Percentiles rank a stretch among this genome's conserved stretches.
phyloP scores from a whole-genome alignment of 768 basidiomycete genomes.

The Phanerochaete carnosa region DNA sequence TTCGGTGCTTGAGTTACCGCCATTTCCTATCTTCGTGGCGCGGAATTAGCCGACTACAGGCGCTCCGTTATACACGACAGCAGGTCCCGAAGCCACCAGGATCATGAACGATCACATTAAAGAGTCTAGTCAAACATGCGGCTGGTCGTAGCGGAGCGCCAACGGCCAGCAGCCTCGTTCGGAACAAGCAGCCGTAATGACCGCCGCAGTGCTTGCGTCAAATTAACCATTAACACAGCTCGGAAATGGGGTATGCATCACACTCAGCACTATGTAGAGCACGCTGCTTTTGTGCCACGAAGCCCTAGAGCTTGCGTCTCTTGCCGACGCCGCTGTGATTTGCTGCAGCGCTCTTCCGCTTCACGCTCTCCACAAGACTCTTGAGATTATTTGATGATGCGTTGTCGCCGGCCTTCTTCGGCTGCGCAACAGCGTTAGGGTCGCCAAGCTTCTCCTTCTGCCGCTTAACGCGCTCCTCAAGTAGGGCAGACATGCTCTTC shows the following conservation, averaged over 20 bases:
- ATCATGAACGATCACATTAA: no score
- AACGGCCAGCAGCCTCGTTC: no score
- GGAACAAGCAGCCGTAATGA: no score
- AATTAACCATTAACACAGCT: no score
- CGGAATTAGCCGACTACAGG: no score
- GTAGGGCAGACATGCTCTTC: constrained; percentile 79
- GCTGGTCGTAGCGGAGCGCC: no score
- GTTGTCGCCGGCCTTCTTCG: constrained; percentile 8
- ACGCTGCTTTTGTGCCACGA: background rate
- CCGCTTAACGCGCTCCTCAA: constrained; percentile 78
- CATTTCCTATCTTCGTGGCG: no score
- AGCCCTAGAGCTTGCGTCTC: constrained; percentile 30
- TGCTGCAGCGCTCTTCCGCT: constrained; percentile 59
- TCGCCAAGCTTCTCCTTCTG: constrained; percentile 35
- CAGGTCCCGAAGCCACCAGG: no score
- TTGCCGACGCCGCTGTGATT: constrained; percentile 35
- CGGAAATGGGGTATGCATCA: background rate
- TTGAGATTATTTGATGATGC: constrained; percentile 43
- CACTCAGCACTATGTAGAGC: background rate
- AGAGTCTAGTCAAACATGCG: no score
- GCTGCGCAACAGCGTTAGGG: constrained; percentile 4
- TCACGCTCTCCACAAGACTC: constrained; percentile 81
- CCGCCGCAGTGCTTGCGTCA: no score
- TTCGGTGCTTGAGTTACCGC: no score
- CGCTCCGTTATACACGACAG: no score